Evolutionary conservation across 495 filamentous ascomycete species (phyloP).

Genomic region (Bathelium albidoporum): DNA sequence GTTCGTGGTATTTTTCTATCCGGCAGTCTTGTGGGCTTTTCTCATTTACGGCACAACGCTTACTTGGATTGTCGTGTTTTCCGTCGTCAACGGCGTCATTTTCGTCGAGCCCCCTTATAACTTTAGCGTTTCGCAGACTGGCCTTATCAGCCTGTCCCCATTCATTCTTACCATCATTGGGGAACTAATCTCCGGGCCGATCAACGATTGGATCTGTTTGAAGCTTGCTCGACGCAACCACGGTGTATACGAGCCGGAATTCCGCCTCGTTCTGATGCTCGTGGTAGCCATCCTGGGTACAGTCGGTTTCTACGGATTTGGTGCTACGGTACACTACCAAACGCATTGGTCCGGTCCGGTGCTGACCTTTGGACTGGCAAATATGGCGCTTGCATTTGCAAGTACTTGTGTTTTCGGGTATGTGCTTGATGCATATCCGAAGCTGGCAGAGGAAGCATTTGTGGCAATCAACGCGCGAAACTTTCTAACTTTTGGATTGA

Average conservation of each 20-base stretch:
- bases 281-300: conserved; percentile 36
- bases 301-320: conserved; percentile 50
- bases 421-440: conserved; percentile 42
- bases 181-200: conserved; percentile 38
- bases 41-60: conserved; percentile 42
- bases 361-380: conserved; percentile 42
- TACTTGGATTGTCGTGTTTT: conserved; percentile 45
- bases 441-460: conserved; percentile 44
- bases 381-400: conserved; percentile 44
- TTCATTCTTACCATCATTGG: conserved; percentile 43
- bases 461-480: conserved; percentile 48
- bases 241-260: conserved; percentile 47
- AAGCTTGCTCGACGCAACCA: conserved; percentile 38
- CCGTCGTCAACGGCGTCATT: conserved; percentile 42
- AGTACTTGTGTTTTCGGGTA: conserved; percentile 45
- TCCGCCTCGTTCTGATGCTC: conserved; percentile 41
- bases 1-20: conserved; percentile 43
- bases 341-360: conserved; percentile 47
- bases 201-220: conserved; percentile 43
- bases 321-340: conserved; percentile 45
- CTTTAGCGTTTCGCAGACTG: conserved; percentile 39
- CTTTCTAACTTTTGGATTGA: conserved; percentile 43
- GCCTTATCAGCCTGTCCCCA: conserved; percentile 40
- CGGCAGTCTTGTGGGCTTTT: conserved; percentile 45
- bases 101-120: conserved; percentile 44